A percentile compares a stretch with the other conserved stretches of the same genome.
These are phyloP conservation scores for Boletus austroedulis DNA, from an alignment of 1,284 basidiomycete species.

Conservation along the genomic window DNA sequence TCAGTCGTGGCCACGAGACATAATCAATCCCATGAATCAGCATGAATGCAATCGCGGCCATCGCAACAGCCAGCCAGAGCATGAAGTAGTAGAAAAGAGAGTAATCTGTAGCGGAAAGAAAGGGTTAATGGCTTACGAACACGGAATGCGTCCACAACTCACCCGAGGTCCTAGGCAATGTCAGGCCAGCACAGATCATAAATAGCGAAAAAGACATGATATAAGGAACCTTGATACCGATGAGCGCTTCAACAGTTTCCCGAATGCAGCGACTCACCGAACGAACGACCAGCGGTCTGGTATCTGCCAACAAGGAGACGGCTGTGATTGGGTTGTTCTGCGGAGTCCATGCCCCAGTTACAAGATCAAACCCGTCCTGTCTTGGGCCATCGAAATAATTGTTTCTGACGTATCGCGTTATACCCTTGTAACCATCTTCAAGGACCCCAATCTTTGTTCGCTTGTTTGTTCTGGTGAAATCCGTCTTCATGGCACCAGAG, in stretches of 20 bases:
- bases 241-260: constrained; percentile 8
- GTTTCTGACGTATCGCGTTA: constrained; percentile 90
- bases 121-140: constrained; percentile 6
- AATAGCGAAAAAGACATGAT: constrained; percentile 79
- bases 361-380: constrained; percentile 90
- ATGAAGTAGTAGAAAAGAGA: constrained; percentile 80
- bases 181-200: constrained; percentile 82
- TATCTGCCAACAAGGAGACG: constrained; percentile 72
- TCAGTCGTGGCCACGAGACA: constrained; percentile 92
- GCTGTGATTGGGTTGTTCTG: constrained; percentile 64
- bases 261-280: constrained; percentile 53
- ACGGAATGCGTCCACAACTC: constrained; percentile 33
- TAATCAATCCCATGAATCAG: constrained; percentile 81
- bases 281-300: constrained; percentile 76
- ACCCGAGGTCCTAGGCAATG: constrained; percentile 83
- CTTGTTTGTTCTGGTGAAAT: constrained; percentile 93
- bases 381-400: constrained; percentile 96
- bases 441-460: constrained; percentile 77
- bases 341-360: constrained; percentile 89
- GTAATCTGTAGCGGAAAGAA: constrained; percentile 57
- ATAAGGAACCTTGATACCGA: constrained; percentile 71
- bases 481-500: constrained; percentile 94
- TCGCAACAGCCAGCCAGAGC: constrained; percentile 70
- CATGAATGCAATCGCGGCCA: constrained; percentile 66
- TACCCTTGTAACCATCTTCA: constrained; percentile 87